Evolutionary conservation across 2,329 filamentous ascomycete genomes (phyloP), one percentile per base, ranked within the genome.

Genomic region (Fusarium nodosum): DNA sequence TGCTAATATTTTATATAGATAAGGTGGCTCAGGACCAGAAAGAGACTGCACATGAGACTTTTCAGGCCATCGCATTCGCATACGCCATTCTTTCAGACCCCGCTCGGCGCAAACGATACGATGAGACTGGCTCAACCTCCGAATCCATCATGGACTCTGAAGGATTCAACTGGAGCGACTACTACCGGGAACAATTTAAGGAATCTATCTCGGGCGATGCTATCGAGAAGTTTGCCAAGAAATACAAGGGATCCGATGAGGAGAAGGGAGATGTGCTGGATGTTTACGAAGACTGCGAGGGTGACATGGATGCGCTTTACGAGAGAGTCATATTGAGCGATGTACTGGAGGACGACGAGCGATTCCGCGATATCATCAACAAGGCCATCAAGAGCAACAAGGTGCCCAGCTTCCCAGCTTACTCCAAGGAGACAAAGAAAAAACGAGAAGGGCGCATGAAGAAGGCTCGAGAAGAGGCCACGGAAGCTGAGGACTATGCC

Each of bases 71-170:
- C 72, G 95, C 95, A 26, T 95, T 97, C 75, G 95, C 96, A 54
- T 97, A 98, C 77, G 95, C 94, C 34, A 88, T 99, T 51, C 91
- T 99, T 36, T 97, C 93, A 33, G 93, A 97, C 73, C 85, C 91
- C 24, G 85, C 86, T 22, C 89, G 96, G 55, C 92, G 96, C 72
- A 89, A 90, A 73, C 92, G 93, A 62, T 99, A 97, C 82, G 95
- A 99, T 77, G 85, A 87, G 55, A 98, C 95, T 0, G 96, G 96
- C 56, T 96, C 91, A 58, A 98, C 94, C 1, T 89, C 92, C 13
- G 94, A 97, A 77, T 90, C 89, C 11, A 87, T 97, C 24, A 86
- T 91, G 33, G 91, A 93, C 77, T 86, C 88, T 6, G 90, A 93
- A 62, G 92, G 91, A 56, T 99, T 98, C 82, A 88, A 93, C 83